Base-by-base conservation (phyloP, 2,329 filamentous ascomycete genomes). In the Lasiodiplodia sp. region DNA sequence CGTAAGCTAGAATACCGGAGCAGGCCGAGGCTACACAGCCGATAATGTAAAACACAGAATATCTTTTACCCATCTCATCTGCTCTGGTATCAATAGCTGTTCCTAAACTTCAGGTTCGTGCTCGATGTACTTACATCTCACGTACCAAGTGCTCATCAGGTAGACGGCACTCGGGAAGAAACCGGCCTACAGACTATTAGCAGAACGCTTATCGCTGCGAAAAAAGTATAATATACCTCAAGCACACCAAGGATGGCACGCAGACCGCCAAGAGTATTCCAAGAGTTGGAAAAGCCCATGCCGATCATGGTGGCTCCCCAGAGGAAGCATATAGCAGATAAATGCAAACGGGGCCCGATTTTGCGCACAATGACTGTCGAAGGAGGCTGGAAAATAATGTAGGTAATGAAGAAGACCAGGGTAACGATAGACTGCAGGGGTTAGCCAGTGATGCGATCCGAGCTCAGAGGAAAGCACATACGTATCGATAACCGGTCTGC, bases 1-100 rank as follows among this genome's bases (percentile, higher is more conserved):
- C 91, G 66, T 88, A 93, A 14, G 91, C 89, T 1, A 93, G 82
- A 57, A 93, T 89, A 67, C 91, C 90, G 0, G 88, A 83, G 72
- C 90, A 90, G 1, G 88, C 91, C 0, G 88, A 86, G 0, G 90
- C 88, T 6, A 91, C 82, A 70, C 86, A 90, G 47, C 90, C 90
- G 5, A 92, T 83, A 18, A 92, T 84, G 75, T 92, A 92, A 74
- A 93, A 93, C 28, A 86, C 77, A 0, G 89, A 88, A 74, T 91
- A 92, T 62, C 91, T 84, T 76, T 90, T 90, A 63, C 90, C 90
- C 21, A 92, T 84, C 78, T 93, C 90, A 72, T 87, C 70, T 71
- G 25, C 16, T 34, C 6, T 4, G 1, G 11, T 8, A 28, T 53
- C 11, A 62, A 34, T 23, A 16, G 2, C n/a, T 28, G 5, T 14